Percentiles rank a stretch among this genome's conserved stretches.
These are phyloP conservation scores for Boletus coccyginus DNA, from an alignment of 768 basidiomycete species.

Conservation along the genomic window DNA sequence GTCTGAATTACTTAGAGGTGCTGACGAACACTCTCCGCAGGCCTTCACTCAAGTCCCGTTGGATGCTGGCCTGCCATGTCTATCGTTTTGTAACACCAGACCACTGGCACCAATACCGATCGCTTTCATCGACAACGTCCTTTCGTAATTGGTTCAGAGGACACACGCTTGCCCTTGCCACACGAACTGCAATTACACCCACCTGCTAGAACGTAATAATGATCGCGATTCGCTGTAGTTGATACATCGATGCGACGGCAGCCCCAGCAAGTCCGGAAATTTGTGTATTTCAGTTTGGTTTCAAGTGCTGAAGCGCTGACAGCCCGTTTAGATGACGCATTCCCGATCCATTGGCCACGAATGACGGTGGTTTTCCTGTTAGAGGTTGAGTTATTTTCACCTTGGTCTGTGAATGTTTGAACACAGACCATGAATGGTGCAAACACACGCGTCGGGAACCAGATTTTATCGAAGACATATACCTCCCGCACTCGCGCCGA, in stretches of 20 bases:
- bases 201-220: no score
- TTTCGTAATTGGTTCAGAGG: background rate
- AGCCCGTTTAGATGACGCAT: background rate
- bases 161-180: background rate
- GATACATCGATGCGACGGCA: background rate
- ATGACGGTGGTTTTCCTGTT: background rate
- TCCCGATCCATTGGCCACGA: no score
- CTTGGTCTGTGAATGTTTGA: background rate
- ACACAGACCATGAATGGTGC: background rate
- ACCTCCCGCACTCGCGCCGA: background rate
- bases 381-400: background rate
- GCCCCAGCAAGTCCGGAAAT: background rate
- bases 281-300: background rate
- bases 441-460: no score
- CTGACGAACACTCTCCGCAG: background rate
- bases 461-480: background rate
- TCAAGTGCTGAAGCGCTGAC: background rate
- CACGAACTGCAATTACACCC: background rate
- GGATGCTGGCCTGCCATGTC: background rate
- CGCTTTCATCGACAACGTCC: background rate
- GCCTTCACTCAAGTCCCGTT: background rate
- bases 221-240: background rate
- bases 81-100: background rate
- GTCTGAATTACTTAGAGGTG: background rate
- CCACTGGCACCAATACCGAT: background rate